A percentile compares a stretch with the other conserved stretches of the same genome.
Evolutionary conservation across 345 rosid species (phyloP).

Genomic region (Fremontodendron californicum): DNA sequence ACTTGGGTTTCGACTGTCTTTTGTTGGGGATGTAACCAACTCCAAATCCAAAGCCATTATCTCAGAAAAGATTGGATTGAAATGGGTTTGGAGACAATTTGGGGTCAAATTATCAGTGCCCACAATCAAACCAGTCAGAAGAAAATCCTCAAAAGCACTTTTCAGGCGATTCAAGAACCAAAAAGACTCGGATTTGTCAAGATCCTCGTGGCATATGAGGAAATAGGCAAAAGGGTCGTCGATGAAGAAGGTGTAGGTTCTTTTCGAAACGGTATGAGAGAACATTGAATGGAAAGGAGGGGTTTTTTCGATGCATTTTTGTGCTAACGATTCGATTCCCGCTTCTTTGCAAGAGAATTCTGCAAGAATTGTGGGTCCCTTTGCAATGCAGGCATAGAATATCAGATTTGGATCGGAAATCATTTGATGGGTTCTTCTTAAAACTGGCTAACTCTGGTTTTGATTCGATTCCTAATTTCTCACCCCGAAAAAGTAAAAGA

Average conservation of each 20-base stretch:
- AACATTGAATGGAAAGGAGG: conserved; percentile 72
- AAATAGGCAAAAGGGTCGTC: conserved; percentile 57
- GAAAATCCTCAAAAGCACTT: conserved; percentile 39
- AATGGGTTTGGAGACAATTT: conserved; percentile 46
- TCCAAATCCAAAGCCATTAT: conserved; percentile 47
- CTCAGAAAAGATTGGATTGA: conserved; percentile 50
- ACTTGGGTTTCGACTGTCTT: conserved; percentile 38
- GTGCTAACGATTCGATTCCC: conserved; percentile 51
- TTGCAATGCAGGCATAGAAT: conserved; percentile 65
- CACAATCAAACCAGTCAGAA: conserved; percentile 24
- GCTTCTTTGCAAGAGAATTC: conserved; percentile 49
- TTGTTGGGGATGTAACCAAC: conserved; percentile 31
- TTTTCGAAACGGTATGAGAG: conserved; percentile 54
- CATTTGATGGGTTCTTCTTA: conserved; percentile 34
- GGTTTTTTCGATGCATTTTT: conserved; percentile 54
- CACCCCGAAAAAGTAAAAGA: neutral
- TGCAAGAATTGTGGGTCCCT: conserved; percentile 53
- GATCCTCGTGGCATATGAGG: conserved; percentile 40
- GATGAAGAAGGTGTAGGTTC: conserved; percentile 60
- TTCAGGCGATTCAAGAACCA: conserved; percentile 57
- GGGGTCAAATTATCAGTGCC: conserved; percentile 29
- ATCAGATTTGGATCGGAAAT: conserved; percentile 56
- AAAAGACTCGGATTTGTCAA: conserved; percentile 43
- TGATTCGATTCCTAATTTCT: neutral
- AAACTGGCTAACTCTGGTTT: neutral